These are phyloP conservation scores for Kondoa malvinella DNA, from an alignment of 768 basidiomycete genomes.

Conservation along the genomic window DNA sequence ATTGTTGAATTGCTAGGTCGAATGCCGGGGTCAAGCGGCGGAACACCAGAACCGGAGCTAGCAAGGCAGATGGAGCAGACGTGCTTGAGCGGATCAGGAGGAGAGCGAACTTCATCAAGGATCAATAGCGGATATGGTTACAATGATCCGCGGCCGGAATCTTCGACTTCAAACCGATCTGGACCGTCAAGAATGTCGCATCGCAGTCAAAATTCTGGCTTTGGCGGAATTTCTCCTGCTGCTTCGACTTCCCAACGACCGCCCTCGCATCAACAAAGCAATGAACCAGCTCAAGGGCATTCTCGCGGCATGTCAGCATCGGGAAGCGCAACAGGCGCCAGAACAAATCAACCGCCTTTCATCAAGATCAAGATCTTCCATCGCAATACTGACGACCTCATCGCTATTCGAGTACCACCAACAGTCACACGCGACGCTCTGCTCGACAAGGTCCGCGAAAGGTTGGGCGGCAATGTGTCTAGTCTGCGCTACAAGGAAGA, in stretches of 20 bases:
- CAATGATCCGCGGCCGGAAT: neutral
- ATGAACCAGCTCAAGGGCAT: neutral
- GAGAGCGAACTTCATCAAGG: neutral
- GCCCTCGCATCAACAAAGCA: neutral
- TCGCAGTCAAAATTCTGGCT: neutral
- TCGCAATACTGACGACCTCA: slow-evolving; percentile 76
- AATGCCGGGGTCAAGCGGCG: slow-evolving; percentile 15
- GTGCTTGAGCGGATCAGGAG: neutral
- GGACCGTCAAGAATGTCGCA: neutral
- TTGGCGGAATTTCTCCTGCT: neutral
- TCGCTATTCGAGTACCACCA: slow-evolving; percentile 92
- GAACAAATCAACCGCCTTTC: slow-evolving; percentile 35
- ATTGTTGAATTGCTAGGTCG: slow-evolving; percentile 26
- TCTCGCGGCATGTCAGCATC: neutral
- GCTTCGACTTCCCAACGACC: slow-evolving; percentile 7
- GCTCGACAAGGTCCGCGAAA: slow-evolving; percentile 76
- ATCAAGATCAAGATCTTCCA: slow-evolving; percentile 98
- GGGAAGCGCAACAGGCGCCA: slow-evolving; percentile 5
- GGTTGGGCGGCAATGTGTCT: slow-evolving; percentile 57
- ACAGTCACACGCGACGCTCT: slow-evolving; percentile 68
- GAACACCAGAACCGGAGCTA: neutral
- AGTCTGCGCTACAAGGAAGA: slow-evolving; percentile 49
- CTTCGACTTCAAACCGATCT: neutral
- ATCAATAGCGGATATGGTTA: neutral
- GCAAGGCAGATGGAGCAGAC: neutral